A percentile compares a stretch with the other conserved stretches of the same genome.
These are phyloP conservation scores for Hypocreales sp. DNA, from an alignment of 2,329 filamentous ascomycete genomes.

Conservation along the genomic window DNA sequence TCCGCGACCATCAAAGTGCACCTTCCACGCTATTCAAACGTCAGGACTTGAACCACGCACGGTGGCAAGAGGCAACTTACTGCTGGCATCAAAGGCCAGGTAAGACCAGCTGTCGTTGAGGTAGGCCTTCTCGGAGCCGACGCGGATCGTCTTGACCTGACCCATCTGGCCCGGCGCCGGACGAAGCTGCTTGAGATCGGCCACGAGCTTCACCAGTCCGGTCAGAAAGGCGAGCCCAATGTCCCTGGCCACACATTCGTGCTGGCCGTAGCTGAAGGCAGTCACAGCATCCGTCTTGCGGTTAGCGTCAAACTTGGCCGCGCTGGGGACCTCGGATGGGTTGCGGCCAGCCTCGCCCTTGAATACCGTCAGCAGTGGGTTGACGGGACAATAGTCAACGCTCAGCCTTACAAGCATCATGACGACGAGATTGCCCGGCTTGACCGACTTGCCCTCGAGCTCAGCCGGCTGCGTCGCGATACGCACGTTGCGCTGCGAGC, in stretches of 20 bases:
- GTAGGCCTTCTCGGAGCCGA: constrained; percentile 23
- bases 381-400: no score
- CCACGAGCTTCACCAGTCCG: constrained; percentile 25
- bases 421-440: constrained; percentile 23
- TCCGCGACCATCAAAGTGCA: no score
- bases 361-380: constrained; percentile 6
- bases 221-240: constrained; percentile 23
- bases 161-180: constrained; percentile 30
- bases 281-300: constrained; percentile 23
- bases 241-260: constrained; percentile 27
- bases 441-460: constrained; percentile 21
- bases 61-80: no score
- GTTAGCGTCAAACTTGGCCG: constrained; percentile 24
- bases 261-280: constrained; percentile 28
- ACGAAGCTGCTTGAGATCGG: constrained; percentile 26
- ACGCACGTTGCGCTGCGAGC: constrained; percentile 21
- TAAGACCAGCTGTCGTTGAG: constrained; percentile 33
- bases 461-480: constrained; percentile 16
- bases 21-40: no score
- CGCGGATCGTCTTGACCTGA: constrained; percentile 24
- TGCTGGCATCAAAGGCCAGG: constrained; percentile 26
- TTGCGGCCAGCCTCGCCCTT: constrained; percentile 24
- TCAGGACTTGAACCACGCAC: no score
- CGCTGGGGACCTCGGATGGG: constrained; percentile 17
- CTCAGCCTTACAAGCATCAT: constrained; percentile 20